Evolutionary conservation across 108 stramenopile genomes (phyloP), one percentile per base, ranked within the genome.

Genomic region (Pseudonitzschia pungens): DNA sequence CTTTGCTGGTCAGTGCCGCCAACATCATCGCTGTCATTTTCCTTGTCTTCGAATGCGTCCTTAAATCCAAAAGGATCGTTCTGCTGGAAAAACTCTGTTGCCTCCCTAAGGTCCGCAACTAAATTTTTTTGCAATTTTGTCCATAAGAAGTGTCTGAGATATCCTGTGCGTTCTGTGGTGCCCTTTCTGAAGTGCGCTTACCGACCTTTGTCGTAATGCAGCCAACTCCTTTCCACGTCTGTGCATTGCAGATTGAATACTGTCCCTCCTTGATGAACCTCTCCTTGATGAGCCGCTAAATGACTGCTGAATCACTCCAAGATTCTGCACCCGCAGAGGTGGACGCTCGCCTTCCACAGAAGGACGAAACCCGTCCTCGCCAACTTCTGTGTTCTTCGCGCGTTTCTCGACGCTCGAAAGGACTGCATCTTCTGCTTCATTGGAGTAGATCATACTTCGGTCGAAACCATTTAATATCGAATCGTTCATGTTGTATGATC

Each of bases 401-500:
- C 68, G 76, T 9, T 68, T 44, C 33, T 76, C 76, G 4, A 76
- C 32, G 20, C 68, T 76, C 68, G 76, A 70, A 50, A 76, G 62
- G 45, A 76, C 58, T 8, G 62, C 31, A 53, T 57, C 60, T 65
- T 69, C 76, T 15, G 76, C 76, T 24, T 76, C 51, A 4, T 76
- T 69, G 11, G 60, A 53, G 16, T 40, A 48, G 45, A 48, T 48
- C 45, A 48, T 48, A 11, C 14, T 18, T 12, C 16, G 45, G 18
- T 18, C 16, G 45, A 48, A 18, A 48, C 9, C 45, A 48, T 48
- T 48, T 2, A 12, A 48, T 12, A 14, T 48, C 18, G 10, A 4
- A 48, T 14, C 45, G 45, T 1, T 18, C 2, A 1, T 4, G 2
- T 14, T 18, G 45, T 14, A 48, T 9, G 11, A 43, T 43, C 11